Conservation (phyloP, 139 green algal genomes). For the Chlorella sorokiniana region DNA sequence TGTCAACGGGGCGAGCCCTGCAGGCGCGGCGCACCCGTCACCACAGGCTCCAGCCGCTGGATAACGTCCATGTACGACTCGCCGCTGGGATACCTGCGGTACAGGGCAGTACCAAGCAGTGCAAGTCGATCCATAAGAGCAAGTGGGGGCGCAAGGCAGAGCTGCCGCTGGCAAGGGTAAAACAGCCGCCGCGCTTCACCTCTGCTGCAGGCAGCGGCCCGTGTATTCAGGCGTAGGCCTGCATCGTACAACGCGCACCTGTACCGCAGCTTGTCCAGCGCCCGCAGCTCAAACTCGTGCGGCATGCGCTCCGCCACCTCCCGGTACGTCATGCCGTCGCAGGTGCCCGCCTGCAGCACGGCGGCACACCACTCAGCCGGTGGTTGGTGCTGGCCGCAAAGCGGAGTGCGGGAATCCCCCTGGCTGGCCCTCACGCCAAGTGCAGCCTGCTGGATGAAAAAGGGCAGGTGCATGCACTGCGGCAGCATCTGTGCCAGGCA, state of each 20-base stretch:
- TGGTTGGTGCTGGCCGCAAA: no score
- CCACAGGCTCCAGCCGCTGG: slow-evolving; percentile 87
- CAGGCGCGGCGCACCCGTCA: slow-evolving; percentile 53
- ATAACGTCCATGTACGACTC: slow-evolving; percentile 94
- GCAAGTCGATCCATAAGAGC: neutral
- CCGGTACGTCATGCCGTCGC: slow-evolving; percentile 89
- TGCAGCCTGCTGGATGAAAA: no score
- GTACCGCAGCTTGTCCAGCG: slow-evolving; percentile 92
- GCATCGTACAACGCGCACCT: slow-evolving; percentile 30
- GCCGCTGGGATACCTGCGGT: slow-evolving; percentile 84
- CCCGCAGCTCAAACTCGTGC: slow-evolving; percentile 74
- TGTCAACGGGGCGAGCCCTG: neutral
- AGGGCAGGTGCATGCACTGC: no score
- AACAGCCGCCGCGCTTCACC: neutral
- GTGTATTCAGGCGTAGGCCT: neutral
- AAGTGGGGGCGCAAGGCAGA: neutral
- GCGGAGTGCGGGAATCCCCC: no score
- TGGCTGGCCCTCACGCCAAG: no score
- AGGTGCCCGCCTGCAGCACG: slow-evolving; percentile 63
- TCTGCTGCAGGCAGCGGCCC: neutral
- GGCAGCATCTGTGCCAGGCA: no score
- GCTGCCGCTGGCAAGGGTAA: neutral
- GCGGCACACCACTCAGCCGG: neutral
- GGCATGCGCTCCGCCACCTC: slow-evolving; percentile 78
- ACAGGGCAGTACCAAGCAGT: neutral